A percentile compares a stretch with the other conserved stretches of the same genome.
Evolutionary conservation across 2,329 filamentous ascomycete genomes (phyloP).

Genomic region (Diaporthe sp.): DNA sequence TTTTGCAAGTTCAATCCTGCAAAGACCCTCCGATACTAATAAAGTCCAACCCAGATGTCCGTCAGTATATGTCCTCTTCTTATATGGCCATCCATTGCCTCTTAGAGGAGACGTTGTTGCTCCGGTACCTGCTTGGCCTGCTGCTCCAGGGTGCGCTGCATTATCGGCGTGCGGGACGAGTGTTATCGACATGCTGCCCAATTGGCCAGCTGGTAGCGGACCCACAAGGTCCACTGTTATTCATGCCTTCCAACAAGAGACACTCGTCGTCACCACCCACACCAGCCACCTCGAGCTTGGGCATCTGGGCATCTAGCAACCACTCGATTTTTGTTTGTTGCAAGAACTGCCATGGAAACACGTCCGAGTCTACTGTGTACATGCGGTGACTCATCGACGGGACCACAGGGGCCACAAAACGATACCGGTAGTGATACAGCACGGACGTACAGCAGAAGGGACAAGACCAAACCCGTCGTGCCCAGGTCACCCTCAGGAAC

Average conservation of each 20-base stretch:
- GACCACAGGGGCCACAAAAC: background rate
- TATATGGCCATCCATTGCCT: background rate
- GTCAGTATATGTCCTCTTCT: background rate
- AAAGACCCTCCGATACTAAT: background rate
- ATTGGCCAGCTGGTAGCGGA: slow-evolving; percentile 21
- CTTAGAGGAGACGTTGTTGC: background rate
- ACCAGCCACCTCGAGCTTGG: slow-evolving; percentile 17
- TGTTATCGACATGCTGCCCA: slow-evolving; percentile 20
- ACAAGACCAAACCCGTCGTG: background rate
- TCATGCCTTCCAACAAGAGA: slow-evolving; percentile 25
- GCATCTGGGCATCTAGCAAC: background rate
- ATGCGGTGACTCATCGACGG: slow-evolving; percentile 16
- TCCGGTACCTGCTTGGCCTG: slow-evolving; percentile 11
- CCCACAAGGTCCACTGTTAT: slow-evolving; percentile 12
- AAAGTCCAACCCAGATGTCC: background rate
- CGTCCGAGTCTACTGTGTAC: background rate
- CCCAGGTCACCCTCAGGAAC: slow-evolving; percentile 5
- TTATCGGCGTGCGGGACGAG: slow-evolving; percentile 11
- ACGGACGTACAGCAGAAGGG: background rate
- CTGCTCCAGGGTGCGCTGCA: background rate
- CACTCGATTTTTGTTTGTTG: slow-evolving; percentile 16
- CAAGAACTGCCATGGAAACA: background rate
- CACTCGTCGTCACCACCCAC: slow-evolving; percentile 19
- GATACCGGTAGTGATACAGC: background rate
- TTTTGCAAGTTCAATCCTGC: too few relatives aligned